Evolutionary conservation across 2,329 filamentous ascomycete genomes (phyloP).

Genomic region (Colletotrichum spaethianum): DNA sequence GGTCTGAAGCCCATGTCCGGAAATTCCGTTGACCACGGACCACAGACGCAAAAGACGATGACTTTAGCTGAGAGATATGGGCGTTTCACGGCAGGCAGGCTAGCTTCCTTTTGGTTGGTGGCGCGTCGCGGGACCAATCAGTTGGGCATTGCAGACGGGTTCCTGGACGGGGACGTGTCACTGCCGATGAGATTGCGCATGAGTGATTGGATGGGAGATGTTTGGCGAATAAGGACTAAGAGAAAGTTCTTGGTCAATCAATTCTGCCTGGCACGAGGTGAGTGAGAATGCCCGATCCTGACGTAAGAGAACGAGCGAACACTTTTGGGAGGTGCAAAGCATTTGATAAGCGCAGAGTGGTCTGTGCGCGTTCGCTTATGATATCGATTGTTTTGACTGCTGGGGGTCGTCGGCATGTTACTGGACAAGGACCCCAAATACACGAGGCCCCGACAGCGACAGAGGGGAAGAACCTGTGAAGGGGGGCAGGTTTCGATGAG

Average conservation of each 20-base stretch:
- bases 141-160: slow-evolving; percentile 16
- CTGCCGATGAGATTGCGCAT: neutral
- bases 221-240: neutral
- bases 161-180: slow-evolving; percentile 19
- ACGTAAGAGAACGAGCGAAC: too few relatives aligned
- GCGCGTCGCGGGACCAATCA: slow-evolving; percentile 23
- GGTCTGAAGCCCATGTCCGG: neutral
- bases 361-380: slow-evolving; percentile 12
- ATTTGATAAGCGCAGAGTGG: neutral
- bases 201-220: neutral
- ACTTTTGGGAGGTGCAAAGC: neutral
- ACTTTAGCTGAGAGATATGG: slow-evolving; percentile 3
- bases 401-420: slow-evolving; percentile 27
- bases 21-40: neutral
- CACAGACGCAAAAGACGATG: neutral
- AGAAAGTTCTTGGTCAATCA: neutral
- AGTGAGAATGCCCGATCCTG: neutral
- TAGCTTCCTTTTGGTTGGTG: neutral
- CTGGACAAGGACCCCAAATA: slow-evolving; percentile 27
- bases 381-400: slow-evolving; percentile 18
- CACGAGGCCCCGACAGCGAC: neutral
- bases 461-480: too few relatives aligned
- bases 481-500: slow-evolving; percentile 7
- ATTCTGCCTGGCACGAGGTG: neutral
- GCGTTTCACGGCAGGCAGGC: slow-evolving; percentile 24